These are phyloP conservation scores for Periconia sp. DNA, from an alignment of 2,329 filamentous ascomycete genomes.

Conservation along the genomic window DNA sequence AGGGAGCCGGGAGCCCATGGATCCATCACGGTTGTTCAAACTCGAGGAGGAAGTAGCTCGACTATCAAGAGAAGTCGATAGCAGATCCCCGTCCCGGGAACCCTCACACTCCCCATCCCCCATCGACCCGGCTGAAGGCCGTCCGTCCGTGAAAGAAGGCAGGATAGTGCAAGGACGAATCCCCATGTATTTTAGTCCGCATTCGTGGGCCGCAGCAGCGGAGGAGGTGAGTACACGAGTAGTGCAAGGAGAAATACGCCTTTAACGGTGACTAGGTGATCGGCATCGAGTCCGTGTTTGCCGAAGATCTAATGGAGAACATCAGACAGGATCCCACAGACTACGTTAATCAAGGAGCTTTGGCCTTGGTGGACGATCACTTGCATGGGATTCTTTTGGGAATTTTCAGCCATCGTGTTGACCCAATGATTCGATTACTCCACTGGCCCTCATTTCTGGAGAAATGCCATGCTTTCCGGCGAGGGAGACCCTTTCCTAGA, in stretches of 20 bases:
- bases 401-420: constrained; percentile 22
- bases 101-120: constrained; percentile 18
- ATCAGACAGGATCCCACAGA: background rate
- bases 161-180: constrained; percentile 11
- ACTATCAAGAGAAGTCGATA: constrained; percentile 23
- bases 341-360: constrained; percentile 4
- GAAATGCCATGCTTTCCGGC: constrained; percentile 11
- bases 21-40: constrained; percentile 18
- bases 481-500: constrained; percentile 6
- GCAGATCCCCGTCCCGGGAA: constrained; percentile 24
- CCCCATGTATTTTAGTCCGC: constrained; percentile 24
- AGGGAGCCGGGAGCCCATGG: constrained; percentile 16
- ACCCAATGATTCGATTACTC: constrained; percentile 24
- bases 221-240: constrained; percentile 18
- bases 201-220: constrained; percentile 24
- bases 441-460: constrained; percentile 28
- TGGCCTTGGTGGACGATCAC: constrained; percentile 16
- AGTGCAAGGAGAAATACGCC: background rate
- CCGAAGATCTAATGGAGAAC: background rate
- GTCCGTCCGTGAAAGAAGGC: constrained; percentile 7
- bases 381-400: constrained; percentile 21
- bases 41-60: constrained; percentile 24
- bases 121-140: constrained; percentile 5
- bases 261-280: constrained; percentile 4
- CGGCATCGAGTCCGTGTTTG: constrained; percentile 8